phyloP scores from a whole-genome alignment of 768 basidiomycete species.

The Macrolepiota fuliginosa region DNA sequence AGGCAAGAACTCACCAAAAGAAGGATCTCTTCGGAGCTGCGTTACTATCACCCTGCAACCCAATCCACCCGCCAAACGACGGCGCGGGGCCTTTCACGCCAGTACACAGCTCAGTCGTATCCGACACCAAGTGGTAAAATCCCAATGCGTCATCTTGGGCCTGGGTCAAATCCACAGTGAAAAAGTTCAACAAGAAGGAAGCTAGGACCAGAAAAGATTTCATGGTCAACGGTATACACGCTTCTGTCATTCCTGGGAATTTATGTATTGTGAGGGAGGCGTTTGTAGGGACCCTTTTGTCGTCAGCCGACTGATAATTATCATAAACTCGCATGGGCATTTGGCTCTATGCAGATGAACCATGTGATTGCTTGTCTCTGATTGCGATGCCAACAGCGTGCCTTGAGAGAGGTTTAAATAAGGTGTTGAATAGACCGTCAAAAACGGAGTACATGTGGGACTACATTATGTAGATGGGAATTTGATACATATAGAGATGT shows the following conservation, averaged over 20 bases:
- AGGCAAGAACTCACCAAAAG: constrained; percentile 16
- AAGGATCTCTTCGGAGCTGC: constrained; percentile 20
- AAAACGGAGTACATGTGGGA: no score
- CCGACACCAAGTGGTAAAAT: constrained; percentile 3
- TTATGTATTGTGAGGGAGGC: no score
- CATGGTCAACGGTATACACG: not conserved
- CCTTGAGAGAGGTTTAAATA: not conserved
- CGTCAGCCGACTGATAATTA: constrained; percentile 7
- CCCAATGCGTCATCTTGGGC: not conserved
- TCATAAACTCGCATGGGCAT: not conserved
- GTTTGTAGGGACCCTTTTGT: not conserved
- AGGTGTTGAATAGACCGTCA: no score
- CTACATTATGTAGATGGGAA: no score
- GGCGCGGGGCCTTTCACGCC: constrained; percentile 5
- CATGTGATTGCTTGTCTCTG: not conserved
- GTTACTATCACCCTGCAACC: constrained; percentile 26
- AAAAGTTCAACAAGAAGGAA: not conserved
- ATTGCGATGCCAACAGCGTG: not conserved
- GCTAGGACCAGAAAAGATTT: not conserved
- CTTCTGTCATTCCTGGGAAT: not conserved
- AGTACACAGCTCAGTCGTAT: not conserved
- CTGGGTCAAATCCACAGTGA: not conserved
- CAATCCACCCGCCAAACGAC: constrained; percentile 24
- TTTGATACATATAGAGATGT: no score
- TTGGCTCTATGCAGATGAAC: not conserved